These are phyloP conservation scores for Marasmius oreades DNA, from an alignment of 1,284 basidiomycete species.

Conservation along the genomic window DNA sequence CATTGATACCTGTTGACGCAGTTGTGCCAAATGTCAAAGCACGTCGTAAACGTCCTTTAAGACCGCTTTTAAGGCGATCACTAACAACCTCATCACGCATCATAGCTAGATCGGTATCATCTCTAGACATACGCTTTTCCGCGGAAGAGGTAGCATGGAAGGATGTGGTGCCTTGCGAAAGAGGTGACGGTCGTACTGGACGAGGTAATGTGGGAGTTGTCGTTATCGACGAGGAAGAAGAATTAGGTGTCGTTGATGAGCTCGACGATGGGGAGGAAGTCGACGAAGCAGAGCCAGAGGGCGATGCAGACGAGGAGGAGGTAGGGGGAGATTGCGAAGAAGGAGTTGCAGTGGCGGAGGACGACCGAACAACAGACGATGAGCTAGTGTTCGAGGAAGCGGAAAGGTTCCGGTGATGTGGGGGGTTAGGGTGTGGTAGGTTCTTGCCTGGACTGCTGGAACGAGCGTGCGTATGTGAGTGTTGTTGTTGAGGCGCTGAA, in stretches of 20 bases:
- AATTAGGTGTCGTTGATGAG: slow-evolving; percentile 33
- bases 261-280: slow-evolving; percentile 35
- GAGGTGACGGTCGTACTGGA: slow-evolving; percentile 67
- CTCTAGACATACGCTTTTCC: slow-evolving; percentile 74
- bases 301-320: slow-evolving; percentile 35
- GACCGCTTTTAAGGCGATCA: slow-evolving; percentile 43
- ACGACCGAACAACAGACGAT: slow-evolving; percentile 26
- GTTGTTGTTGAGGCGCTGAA: slow-evolving; percentile 22
- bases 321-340: slow-evolving; percentile 36
- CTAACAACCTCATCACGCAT: slow-evolving; percentile 41
- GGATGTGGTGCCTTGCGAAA: slow-evolving; percentile 60
- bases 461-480: slow-evolving; percentile 4
- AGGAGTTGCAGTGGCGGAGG: neutral
- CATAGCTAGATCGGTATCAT: slow-evolving; percentile 69
- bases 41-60: slow-evolving; percentile 75
- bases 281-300: slow-evolving; percentile 22
- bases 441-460: neutral
- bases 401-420: slow-evolving; percentile 43
- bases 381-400: slow-evolving; percentile 34
- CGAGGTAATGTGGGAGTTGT: slow-evolving; percentile 42
- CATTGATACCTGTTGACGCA: slow-evolving; percentile 44
- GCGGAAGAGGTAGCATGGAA: slow-evolving; percentile 39
- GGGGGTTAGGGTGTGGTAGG: slow-evolving; percentile 27
- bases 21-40: slow-evolving; percentile 67
- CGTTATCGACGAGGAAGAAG: slow-evolving; percentile 33